Evolutionary conservation across 108 stramenopile genomes (phyloP), one percentile per base, ranked within the genome.

Genomic region (Stephanodiscus minutulus): DNA sequence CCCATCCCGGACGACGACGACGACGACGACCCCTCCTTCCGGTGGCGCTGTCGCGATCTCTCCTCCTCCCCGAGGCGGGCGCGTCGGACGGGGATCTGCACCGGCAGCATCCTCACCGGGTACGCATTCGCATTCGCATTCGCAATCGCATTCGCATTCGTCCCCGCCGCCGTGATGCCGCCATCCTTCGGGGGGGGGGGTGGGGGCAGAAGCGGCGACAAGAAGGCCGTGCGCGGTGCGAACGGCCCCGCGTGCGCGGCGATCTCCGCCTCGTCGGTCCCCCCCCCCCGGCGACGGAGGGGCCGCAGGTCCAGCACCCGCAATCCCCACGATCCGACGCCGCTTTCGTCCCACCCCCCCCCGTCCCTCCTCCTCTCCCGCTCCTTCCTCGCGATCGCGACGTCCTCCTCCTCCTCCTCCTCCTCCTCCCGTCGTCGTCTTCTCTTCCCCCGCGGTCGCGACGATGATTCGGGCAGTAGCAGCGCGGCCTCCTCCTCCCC

Each of bases 261-360:
- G 22, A 63, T 78, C n/a, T 81, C 59, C 27, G 37, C 29, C 5
- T 59, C 44, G 44, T 77, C 66, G 7, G 48, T 43, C n/a, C 35
- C 28, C 17, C 8, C 50, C 1, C 20, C 27, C 15, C 25, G 70
- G 47, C 28, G 46, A 59, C 88, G 91, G 61, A 92, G 37, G 12
- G 88, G 86, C 72, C 87, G 88, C 15, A 94, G 64, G 62, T 90
- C 86, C 36, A 90, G 46, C n/a, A 94, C 68, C 37, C 88, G 70
- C 56, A 90, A 27, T 54, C 61, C 67, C 82, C 85, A 88, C 24
- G 73, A 53, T 57, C 79, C 79, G 57, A 70, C 39, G 35, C 5
- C 3, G 3, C 6, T 60, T 17, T 65, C 39, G 25, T n/a, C 17
- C 73, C 76, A 75, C 48, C 47, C 63, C 25, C n/a, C 48, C n/a